Conservation (phyloP, 306 rosid genomes). For the Citrullus amarus region DNA sequence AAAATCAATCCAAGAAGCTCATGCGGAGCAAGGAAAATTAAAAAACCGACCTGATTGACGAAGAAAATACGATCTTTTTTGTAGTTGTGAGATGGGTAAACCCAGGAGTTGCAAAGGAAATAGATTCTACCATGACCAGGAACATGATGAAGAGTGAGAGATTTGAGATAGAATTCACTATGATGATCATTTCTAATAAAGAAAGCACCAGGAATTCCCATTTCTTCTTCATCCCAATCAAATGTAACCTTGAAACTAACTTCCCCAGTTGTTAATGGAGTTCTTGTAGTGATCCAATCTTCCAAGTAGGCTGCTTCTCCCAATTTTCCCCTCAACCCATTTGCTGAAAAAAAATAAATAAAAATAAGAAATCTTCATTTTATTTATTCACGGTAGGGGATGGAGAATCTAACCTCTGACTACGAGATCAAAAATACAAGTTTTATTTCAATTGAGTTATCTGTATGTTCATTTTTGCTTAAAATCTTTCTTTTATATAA, state of each 20-base stretch:
- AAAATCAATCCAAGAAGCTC: no score
- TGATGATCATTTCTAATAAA: slow-evolving; percentile 29
- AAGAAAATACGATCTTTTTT: slow-evolving; percentile 44
- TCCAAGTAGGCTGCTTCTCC: slow-evolving; percentile 48
- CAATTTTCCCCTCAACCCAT: slow-evolving; percentile 33
- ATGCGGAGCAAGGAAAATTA: background rate
- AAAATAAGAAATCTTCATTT: no score
- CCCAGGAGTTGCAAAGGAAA: slow-evolving; percentile 63
- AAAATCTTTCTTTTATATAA: no score
- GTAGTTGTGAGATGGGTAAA: slow-evolving; percentile 28
- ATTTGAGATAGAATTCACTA: slow-evolving; percentile 42
- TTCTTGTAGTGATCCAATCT: slow-evolving; percentile 27
- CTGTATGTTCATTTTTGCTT: no score
- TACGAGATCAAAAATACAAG: no score
- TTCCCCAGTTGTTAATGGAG: slow-evolving; percentile 29
- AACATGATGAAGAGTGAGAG: slow-evolving; percentile 43
- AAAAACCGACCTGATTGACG: slow-evolving; percentile 34
- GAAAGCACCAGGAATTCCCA: slow-evolving; percentile 57
- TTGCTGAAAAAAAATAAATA: background rate
- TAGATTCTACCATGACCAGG: slow-evolving; percentile 30
- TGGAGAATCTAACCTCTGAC: no score
- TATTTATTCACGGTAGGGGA: no score
- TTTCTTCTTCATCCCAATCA: slow-evolving; percentile 28
- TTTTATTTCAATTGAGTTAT: no score
- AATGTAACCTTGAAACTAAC: slow-evolving; percentile 33